phyloP scores from a whole-genome alignment of 1,284 basidiomycete genomes.

The Puccinia brachypodii region DNA sequence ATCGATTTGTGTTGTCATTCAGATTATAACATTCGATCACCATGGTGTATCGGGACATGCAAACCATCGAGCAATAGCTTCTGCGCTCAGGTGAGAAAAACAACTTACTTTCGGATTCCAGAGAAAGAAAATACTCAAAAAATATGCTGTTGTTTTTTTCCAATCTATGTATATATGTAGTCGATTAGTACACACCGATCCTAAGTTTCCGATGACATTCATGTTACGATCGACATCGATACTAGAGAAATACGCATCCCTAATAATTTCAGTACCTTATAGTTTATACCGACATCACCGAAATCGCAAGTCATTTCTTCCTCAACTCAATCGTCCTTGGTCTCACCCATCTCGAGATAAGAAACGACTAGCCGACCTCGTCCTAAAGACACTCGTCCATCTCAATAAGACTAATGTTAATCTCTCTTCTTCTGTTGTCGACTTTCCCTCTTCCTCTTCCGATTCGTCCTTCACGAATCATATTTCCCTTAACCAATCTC shows the following conservation, averaged over 20 bases:
- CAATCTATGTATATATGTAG: background rate
- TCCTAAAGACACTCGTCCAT: constrained; percentile 10
- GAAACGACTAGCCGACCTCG: constrained; percentile 25
- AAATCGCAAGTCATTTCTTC: constrained; percentile 31
- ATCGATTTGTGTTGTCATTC: background rate
- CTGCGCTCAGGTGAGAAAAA: constrained; percentile 24
- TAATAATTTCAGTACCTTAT: constrained; percentile 17
- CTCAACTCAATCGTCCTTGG: constrained; percentile 21
- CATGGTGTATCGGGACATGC: constrained; percentile 42
- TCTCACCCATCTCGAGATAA: constrained; percentile 32
- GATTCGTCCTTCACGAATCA: background rate
- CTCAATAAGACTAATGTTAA: background rate
- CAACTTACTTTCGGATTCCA: background rate
- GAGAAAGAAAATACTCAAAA: too few species aligned
- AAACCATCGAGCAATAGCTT: constrained; percentile 42
- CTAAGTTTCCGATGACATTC: constrained; percentile 29
- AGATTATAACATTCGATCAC: constrained; percentile 47
- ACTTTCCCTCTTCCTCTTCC: background rate
- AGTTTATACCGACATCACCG: constrained; percentile 33
- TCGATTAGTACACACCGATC: constrained; percentile 21
- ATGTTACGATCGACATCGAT: constrained; percentile 23
- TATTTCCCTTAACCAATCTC: background rate
- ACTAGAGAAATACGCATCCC: constrained; percentile 18
- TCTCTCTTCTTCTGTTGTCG: background rate
- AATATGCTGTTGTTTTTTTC: background rate